Base-by-base conservation (phyloP, 2,329 filamentous ascomycete species). In the Ophidiomyces ophidiicola region DNA sequence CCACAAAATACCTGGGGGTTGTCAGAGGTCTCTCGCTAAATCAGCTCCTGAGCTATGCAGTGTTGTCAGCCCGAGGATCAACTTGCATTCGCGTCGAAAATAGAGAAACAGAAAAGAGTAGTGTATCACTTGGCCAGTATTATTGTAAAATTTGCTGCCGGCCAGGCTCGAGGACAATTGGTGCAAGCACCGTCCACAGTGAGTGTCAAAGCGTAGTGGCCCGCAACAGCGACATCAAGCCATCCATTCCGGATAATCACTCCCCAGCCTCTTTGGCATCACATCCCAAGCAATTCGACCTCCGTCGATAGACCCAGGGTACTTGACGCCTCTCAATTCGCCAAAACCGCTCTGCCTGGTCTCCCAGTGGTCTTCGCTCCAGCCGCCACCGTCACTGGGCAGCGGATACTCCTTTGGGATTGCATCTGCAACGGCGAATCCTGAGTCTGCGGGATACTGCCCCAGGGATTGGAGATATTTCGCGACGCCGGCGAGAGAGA, bases 391-490 rank as follows among this genome's bases (percentile, higher is more conserved):
- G 5, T 19, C 26, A 4, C 18, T 14, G 18, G 7, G 23, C 42
- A 0, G 46, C 35, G 0, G 53, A 50, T 8, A 61, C 53, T 26
- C 60, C 56, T 15, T 51, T 44, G 6, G 57, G 49, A 3, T 43
- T 47, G 5, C 49, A 42, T 65, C 56, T 7, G 41, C 46, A 3
- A 50, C 50, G 1, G 62, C 48, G 30, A 74, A 74, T 0, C 70
- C 69, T 2, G 47, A 56, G 1, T 46, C 49, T 0, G 60, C 68
- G 3, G 59, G 53, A 44, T 65, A 67, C 42, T 71, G 71, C 0
- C 72, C 72, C 10, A 77, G 48, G 20, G 68, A 71, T 19, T 69
- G 58, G 25, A 76, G 50, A 50, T 74, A 76, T 47, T 68, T 72
- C 68, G 69, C 70, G 2, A 65, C 61, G 1, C 68, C 71, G 0